phyloP scores from a whole-genome alignment of 2,329 filamentous ascomycete genomes.

The Bimuria novae-zelandiae region DNA sequence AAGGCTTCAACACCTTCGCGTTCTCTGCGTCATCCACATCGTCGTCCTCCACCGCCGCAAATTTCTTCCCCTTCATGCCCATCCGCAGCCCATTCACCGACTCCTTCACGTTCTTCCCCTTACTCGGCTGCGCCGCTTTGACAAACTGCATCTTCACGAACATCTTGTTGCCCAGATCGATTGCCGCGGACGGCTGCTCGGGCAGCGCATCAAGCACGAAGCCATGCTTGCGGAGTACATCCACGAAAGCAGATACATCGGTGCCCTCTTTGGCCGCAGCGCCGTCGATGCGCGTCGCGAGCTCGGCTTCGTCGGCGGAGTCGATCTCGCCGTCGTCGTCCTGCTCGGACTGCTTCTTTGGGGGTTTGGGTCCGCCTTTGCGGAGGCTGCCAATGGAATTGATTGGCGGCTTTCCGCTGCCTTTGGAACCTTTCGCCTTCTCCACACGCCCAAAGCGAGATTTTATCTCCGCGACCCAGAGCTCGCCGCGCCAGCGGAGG shows the following conservation, averaged over 20 bases:
- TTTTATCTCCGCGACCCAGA: slow-evolving; percentile 98
- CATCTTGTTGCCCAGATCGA: slow-evolving; percentile 94
- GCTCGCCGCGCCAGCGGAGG: slow-evolving; percentile 89
- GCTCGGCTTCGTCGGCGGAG: slow-evolving; percentile 62
- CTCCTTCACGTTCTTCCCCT: slow-evolving; percentile 70
- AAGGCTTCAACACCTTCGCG: slow-evolving; percentile 83
- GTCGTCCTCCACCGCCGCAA: slow-evolving; percentile 44
- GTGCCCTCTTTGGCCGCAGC: slow-evolving; percentile 71
- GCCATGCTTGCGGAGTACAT: slow-evolving; percentile 77
- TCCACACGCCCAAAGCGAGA: slow-evolving; percentile 73
- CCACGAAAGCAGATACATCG: slow-evolving; percentile 84
- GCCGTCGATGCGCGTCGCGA: slow-evolving; percentile 69
- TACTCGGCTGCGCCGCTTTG: slow-evolving; percentile 75
- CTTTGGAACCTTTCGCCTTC: slow-evolving; percentile 43
- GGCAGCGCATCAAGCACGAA: slow-evolving; percentile 69
- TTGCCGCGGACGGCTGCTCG: slow-evolving; percentile 63
- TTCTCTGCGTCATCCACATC: slow-evolving; percentile 63
- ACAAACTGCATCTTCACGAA: slow-evolving; percentile 97
- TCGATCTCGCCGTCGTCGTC: slow-evolving; percentile 55
- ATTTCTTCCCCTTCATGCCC: slow-evolving; percentile 41
- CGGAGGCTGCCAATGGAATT: slow-evolving; percentile 64
- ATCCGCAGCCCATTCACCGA: slow-evolving; percentile 63
- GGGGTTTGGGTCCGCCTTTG: slow-evolving; percentile 27
- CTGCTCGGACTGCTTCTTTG: slow-evolving; percentile 53
- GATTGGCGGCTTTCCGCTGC: slow-evolving; percentile 54